phyloP scores from a whole-genome alignment of 1,139 yeast species.

The Torulaspora globosa region DNA sequence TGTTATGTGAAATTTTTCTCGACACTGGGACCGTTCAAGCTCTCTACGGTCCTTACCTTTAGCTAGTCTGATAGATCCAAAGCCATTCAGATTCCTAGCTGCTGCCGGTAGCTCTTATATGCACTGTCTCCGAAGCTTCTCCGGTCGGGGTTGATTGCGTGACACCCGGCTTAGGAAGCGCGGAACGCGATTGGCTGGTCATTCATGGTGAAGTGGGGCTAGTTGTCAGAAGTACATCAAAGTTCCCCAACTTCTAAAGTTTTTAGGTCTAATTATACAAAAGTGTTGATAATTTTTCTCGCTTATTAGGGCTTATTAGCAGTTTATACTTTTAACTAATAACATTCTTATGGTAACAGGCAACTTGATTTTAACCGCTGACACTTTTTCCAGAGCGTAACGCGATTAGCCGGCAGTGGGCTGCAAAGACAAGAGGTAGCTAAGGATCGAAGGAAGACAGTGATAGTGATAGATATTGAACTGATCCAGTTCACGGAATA shows the following conservation, averaged over 20 bases:
- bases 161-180: constrained; percentile 4
- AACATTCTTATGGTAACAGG: background rate
- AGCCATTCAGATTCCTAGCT: background rate
- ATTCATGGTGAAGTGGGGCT: constrained; percentile 2
- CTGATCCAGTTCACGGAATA: background rate
- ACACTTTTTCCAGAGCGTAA: background rate
- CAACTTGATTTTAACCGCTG: constrained; percentile 8
- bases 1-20: background rate
- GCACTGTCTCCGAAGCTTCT: background rate
- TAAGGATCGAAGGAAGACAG: background rate
- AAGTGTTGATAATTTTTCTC: constrained; percentile 7
- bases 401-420: background rate
- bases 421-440: background rate
- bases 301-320: background rate
- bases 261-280: constrained; percentile 2
- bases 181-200: constrained; percentile 7
- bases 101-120: background rate
- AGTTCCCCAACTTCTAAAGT: constrained; percentile 11
- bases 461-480: background rate
- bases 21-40: background rate
- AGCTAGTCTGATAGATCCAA: no score
- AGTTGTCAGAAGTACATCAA: constrained; percentile 2
- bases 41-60: no score
- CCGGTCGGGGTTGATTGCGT: background rate
- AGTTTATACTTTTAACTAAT: background rate